Conservation (phyloP, 352 stramenopile genomes). For the Peronospora farinosa region DNA sequence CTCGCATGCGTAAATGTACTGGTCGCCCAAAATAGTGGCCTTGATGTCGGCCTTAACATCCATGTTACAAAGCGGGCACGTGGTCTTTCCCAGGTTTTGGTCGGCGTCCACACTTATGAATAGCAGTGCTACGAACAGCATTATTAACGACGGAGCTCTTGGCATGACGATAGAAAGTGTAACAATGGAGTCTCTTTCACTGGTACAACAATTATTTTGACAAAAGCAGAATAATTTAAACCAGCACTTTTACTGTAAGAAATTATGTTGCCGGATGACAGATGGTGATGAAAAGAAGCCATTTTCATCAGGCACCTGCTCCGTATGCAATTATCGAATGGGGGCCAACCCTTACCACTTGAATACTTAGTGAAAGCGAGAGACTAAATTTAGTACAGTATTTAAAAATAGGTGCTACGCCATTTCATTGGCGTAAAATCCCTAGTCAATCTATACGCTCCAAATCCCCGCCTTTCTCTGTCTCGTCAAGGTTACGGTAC, state of each 20-base stretch:
- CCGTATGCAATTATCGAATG: conserved; percentile 1
- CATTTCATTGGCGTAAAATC: no score
- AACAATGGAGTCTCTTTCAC: conserved; percentile 11
- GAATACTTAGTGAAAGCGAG: conserved; percentile 11
- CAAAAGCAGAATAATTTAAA: neutral
- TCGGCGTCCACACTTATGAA: conserved; percentile 27
- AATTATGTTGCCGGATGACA: no score
- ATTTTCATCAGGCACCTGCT: no score
- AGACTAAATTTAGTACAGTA: no score
- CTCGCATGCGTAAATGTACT: conserved; percentile 75
- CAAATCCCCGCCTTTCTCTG: conserved; percentile 10
- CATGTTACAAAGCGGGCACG: conserved; percentile 53
- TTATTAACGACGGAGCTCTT: conserved; percentile 16
- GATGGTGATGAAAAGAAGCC: neutral
- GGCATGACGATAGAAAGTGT: conserved; percentile 15
- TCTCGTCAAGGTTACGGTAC: conserved; percentile 6
- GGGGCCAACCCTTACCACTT: neutral
- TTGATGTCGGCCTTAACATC: conserved; percentile 53
- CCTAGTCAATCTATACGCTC: no score
- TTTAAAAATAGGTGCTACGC: no score
- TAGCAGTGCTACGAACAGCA: conserved; percentile 21
- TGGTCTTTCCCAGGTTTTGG: conserved; percentile 54
- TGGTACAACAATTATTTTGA: conserved; percentile 6
- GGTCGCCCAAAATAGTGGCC: conserved; percentile 58
- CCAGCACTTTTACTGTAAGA: no score